phyloP scores from a whole-genome alignment of 2,329 filamentous ascomycete species.

The Bipolaris zeicola region DNA sequence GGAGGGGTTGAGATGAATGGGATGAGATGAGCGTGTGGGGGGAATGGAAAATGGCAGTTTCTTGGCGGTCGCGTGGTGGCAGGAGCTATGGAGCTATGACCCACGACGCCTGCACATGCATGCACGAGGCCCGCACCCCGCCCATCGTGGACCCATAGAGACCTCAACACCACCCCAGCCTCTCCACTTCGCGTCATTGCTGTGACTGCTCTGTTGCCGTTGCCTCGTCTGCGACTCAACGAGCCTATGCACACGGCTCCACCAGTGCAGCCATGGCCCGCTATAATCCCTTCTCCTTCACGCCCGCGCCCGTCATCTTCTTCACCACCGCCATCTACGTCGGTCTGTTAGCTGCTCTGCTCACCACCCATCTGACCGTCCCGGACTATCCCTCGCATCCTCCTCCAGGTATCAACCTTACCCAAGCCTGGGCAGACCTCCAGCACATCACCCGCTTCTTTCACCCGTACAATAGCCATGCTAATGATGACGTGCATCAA shows the following conservation, averaged over 20 bases:
- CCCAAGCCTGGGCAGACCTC: slow-evolving; percentile 85
- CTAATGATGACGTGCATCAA: slow-evolving; percentile 78
- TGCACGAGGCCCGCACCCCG: slow-evolving; percentile 16
- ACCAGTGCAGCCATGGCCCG: slow-evolving; percentile 38
- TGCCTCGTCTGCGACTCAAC: neutral
- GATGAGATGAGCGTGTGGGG: too few relatives aligned
- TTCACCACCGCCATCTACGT: slow-evolving; percentile 78
- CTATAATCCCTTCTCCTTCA: slow-evolving; percentile 69
- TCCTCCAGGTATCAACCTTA: slow-evolving; percentile 73
- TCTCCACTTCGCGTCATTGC: slow-evolving; percentile 14
- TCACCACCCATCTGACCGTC: slow-evolving; percentile 77
- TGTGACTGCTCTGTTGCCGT: neutral
- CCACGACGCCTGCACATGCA: slow-evolving; percentile 11
- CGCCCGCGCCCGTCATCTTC: slow-evolving; percentile 79
- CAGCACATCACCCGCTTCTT: slow-evolving; percentile 74
- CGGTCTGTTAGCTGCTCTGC: slow-evolving; percentile 72
- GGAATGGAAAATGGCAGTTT: neutral
- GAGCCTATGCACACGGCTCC: slow-evolving; percentile 15
- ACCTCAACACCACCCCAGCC: slow-evolving; percentile 15
- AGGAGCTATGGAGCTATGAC: slow-evolving; percentile 35
- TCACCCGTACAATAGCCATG: slow-evolving; percentile 86
- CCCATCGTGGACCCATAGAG: slow-evolving; percentile 8
- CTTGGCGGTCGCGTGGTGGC: slow-evolving; percentile 1
- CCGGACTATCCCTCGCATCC: slow-evolving; percentile 66
- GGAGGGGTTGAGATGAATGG: too few relatives aligned